Percentiles rank a stretch among this genome's conserved stretches.
These are phyloP conservation scores for Zangia roseola DNA, from an alignment of 768 basidiomycete species.

Conservation along the genomic window DNA sequence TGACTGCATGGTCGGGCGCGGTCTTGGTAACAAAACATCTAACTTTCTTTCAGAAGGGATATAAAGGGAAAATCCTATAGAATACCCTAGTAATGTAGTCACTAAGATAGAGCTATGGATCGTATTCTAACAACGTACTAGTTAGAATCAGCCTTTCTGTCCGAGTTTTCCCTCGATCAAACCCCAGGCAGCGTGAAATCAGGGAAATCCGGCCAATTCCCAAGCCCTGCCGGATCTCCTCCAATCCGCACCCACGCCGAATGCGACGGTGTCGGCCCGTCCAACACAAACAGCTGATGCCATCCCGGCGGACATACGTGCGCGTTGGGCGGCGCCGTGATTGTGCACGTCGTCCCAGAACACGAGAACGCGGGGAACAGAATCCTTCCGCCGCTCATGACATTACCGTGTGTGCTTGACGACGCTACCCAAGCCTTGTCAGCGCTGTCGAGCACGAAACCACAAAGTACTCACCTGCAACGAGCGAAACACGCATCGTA, in stretches of 20 bases:
- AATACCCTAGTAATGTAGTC: no score
- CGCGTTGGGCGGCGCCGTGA: slow-evolving; percentile 73
- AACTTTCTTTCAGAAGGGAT: no score
- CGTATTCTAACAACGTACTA: no score
- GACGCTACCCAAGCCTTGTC: slow-evolving; percentile 41
- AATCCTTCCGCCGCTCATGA: slow-evolving; percentile 65
- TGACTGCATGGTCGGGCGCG: no score
- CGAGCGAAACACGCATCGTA: slow-evolving; percentile 59
- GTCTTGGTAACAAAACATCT: no score
- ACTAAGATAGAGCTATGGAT: no score
- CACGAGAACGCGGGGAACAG: slow-evolving; percentile 75
- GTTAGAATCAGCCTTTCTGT: no score
- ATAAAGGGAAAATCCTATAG: no score
- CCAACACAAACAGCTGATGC: slow-evolving; percentile 74
- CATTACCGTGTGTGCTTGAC: slow-evolving; percentile 76
- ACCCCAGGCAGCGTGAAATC: slow-evolving; percentile 71
- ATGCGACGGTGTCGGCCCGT: slow-evolving; percentile 76
- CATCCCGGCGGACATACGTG: slow-evolving; percentile 74
- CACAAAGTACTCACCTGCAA: slow-evolving; percentile 48
- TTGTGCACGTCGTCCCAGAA: slow-evolving; percentile 67
- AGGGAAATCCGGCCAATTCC: slow-evolving; percentile 70
- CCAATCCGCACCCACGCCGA: slow-evolving; percentile 78
- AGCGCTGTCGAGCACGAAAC: neutral
- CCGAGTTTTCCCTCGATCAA: slow-evolving; percentile 26
- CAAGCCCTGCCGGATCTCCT: slow-evolving; percentile 66